Conservation (phyloP, 2,329 filamentous ascomycete genomes). For the Claviceps sp. region DNA sequence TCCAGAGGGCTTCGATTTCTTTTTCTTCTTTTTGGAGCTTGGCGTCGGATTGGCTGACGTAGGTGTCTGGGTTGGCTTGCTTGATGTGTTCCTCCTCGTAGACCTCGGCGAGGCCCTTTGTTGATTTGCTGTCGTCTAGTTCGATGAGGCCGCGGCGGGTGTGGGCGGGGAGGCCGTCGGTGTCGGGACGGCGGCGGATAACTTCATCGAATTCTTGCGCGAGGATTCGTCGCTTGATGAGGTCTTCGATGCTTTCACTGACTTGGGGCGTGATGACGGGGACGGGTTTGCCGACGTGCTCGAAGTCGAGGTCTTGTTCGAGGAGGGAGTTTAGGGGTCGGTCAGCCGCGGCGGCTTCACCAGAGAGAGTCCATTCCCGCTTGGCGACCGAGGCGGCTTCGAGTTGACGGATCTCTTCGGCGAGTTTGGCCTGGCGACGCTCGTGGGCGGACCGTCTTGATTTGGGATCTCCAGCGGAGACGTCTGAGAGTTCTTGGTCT, state of each 20-base stretch:
- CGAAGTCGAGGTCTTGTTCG: slow-evolving; percentile 91
- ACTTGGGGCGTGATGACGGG: slow-evolving; percentile 87
- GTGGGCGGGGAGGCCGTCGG: slow-evolving; percentile 45
- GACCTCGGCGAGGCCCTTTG: slow-evolving; percentile 76
- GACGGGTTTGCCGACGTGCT: slow-evolving; percentile 86
- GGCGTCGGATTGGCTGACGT: slow-evolving; percentile 70
- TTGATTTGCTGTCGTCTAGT: slow-evolving; percentile 76
- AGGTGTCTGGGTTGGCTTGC: slow-evolving; percentile 61
- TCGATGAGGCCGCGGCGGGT: slow-evolving; percentile 62
- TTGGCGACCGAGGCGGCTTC: slow-evolving; percentile 84
- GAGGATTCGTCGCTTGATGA: slow-evolving; percentile 88
- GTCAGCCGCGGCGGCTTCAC: slow-evolving; percentile 72
- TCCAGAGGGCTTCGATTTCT: slow-evolving; percentile 76
- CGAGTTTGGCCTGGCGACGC: slow-evolving; percentile 70
- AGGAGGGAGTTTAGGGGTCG: slow-evolving; percentile 84
- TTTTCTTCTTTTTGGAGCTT: slow-evolving; percentile 70
- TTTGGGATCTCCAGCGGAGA: slow-evolving; percentile 54
- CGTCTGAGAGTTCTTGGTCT: slow-evolving; percentile 50
- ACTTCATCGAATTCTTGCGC: slow-evolving; percentile 89
- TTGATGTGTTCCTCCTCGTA: slow-evolving; percentile 90
- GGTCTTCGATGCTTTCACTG: slow-evolving; percentile 78
- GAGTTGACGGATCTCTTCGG: slow-evolving; percentile 80
- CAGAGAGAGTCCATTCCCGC: slow-evolving; percentile 78
- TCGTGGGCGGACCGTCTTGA: slow-evolving; percentile 77
- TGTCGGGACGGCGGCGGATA: slow-evolving; percentile 64